Conservation (phyloP, 768 basidiomycete genomes). For the Podaxis rugospora region DNA sequence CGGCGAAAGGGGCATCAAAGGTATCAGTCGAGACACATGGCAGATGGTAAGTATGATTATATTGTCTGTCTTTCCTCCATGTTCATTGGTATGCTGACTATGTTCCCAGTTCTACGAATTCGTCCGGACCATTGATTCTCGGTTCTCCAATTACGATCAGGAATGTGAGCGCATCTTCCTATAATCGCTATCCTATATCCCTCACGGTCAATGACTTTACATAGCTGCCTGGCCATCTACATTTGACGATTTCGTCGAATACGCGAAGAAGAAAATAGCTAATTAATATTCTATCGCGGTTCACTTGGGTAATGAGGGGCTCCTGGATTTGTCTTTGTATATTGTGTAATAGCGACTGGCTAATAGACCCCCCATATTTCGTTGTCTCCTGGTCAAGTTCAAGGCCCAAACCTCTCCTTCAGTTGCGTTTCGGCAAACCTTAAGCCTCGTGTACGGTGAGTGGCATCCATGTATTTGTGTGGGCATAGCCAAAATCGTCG, state of each 20-base stretch:
- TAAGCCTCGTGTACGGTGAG: neutral
- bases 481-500: neutral
- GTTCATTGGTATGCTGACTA: constrained; percentile 1
- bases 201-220: neutral
- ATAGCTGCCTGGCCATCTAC: constrained; percentile 83
- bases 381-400: neutral
- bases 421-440: neutral
- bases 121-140: constrained; percentile 66
- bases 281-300: neutral
- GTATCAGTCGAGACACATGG: constrained; percentile 89
- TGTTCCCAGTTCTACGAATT: constrained; percentile 69
- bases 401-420: neutral
- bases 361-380: neutral
- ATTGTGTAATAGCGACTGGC: constrained; percentile 1
- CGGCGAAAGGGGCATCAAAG: constrained; percentile 58
- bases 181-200: constrained; percentile 6
- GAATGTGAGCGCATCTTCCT: constrained; percentile 48
- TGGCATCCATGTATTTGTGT: neutral
- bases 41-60: constrained; percentile 55
- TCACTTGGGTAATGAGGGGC: neutral
- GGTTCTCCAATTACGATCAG: constrained; percentile 68
- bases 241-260: constrained; percentile 81
- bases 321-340: neutral
- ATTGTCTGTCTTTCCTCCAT: neutral
- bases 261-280: constrained; percentile 41